Evolutionary conservation across 2,329 filamentous ascomycete species (phyloP), one percentile per base, ranked within the genome.

Genomic region (Xylogone sp.): DNA sequence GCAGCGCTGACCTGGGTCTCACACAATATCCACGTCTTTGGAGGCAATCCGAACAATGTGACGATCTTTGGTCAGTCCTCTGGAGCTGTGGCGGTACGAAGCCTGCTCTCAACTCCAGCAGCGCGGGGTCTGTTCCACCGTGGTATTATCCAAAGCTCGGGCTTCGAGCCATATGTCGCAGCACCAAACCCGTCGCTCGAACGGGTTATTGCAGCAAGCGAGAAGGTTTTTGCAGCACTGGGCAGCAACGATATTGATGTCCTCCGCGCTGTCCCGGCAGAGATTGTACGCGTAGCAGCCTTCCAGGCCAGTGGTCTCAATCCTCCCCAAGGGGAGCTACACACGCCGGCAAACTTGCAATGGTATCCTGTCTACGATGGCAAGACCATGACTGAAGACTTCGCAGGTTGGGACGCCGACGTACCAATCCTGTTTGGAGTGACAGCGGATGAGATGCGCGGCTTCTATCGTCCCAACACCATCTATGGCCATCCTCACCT

Each of bases 11-110:
- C 72, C 50, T 87, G 83, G 83, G 75, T 86, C 24, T 70, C 73
- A 55, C 67, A 75, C 18, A 85, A 84, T 62, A 77, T 83, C 46
- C 74, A 66, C 4, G 65, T 65, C 2, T 84, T 87, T 64, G 82
- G 82, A 0, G 83, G 83, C 1, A 77, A 86, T 55, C 70, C 69
- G 2, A 64, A 66, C 2, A 76, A 78, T 49, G 73, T 86, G 22
- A 85, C 80, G 2, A 65, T 84, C 46, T 81, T 80, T 76, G 84
- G 82, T 24, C 78, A 83, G 61, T 76, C 71, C 3, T 79, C 80
- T 0, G 79, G 80, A 21, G 77, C 54, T 1, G 13, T 46, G 6
- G 46, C 43, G 3, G 43, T 53, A 4, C 19, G 27, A 8, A 8
- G 8, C 13, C 13, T 31, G 27, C 13, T 31, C 7, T 31, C 27